Conservation (phyloP, 495 filamentous ascomycete genomes). For the Aspergillus ellipticus region DNA sequence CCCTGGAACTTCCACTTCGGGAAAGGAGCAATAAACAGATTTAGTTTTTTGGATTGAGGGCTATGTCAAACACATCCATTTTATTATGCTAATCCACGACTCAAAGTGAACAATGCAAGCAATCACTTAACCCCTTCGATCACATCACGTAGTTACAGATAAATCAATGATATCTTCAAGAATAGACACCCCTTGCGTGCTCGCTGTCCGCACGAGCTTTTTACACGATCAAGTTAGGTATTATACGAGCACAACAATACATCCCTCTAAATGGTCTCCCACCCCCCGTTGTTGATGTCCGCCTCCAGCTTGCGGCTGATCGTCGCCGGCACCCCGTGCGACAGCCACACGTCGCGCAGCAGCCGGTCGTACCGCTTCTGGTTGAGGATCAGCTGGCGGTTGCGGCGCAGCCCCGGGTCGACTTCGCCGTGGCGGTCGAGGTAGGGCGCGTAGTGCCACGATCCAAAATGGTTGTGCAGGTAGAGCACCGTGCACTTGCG, state of each 20-base stretch:
- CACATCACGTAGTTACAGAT: too few relatives aligned
- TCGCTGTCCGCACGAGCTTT: not conserved
- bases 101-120: too few relatives aligned
- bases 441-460: slow-evolving; percentile 84
- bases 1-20: too few relatives aligned
- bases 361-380: slow-evolving; percentile 90
- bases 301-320: slow-evolving; percentile 87
- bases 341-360: slow-evolving; percentile 80
- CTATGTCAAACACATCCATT: too few relatives aligned
- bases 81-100: too few relatives aligned
- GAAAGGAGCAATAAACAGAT: too few relatives aligned
- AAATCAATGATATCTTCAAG: too few relatives aligned
- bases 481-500: slow-evolving; percentile 89
- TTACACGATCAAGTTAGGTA: not conserved
- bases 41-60: too few relatives aligned
- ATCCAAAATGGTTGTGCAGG: slow-evolving; percentile 74
- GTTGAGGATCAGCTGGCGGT: slow-evolving; percentile 84
- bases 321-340: slow-evolving; percentile 79
- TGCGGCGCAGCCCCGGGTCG: slow-evolving; percentile 76
- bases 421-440: slow-evolving; percentile 93
- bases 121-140: too few relatives aligned
- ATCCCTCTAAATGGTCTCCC: slow-evolving; percentile 73
- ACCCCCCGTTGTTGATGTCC: slow-evolving; percentile 93
- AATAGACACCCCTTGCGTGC: too few relatives aligned
- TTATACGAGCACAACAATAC: not conserved